A percentile compares a stretch with the other conserved stretches of the same genome.
phyloP scores from a whole-genome alignment of 2,329 filamentous ascomycete species.

The Calonectria naviculata region DNA sequence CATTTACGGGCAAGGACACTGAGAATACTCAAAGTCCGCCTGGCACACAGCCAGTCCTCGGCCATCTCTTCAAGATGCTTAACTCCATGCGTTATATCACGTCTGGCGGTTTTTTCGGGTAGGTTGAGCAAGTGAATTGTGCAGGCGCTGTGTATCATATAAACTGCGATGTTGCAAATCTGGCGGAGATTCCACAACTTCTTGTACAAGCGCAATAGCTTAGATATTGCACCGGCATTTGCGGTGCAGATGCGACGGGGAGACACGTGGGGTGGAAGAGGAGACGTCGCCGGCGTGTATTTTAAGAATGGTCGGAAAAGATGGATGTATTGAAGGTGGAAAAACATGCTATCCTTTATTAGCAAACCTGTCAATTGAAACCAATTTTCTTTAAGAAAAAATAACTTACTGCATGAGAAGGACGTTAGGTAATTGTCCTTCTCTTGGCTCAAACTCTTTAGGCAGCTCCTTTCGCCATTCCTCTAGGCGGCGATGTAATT shows the following conservation, averaged over 20 bases:
- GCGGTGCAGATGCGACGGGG: slow-evolving; percentile 92
- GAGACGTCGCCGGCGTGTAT: slow-evolving; percentile 84
- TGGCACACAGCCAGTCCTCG: slow-evolving; percentile 91
- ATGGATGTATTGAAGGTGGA: slow-evolving; percentile 94
- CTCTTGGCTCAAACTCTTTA: slow-evolving; percentile 87
- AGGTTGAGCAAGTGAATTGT: slow-evolving; percentile 95
- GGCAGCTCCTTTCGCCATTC: slow-evolving; percentile 89
- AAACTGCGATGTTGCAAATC: slow-evolving; percentile 96
- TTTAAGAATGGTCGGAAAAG: slow-evolving; percentile 96
- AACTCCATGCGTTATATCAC: slow-evolving; percentile 91
- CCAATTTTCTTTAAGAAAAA: no score
- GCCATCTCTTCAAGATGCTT: slow-evolving; percentile 96
- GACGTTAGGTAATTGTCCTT: slow-evolving; percentile 89
- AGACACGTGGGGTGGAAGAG: slow-evolving; percentile 87
- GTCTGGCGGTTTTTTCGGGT: slow-evolving; percentile 88
- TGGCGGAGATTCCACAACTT: slow-evolving; percentile 90
- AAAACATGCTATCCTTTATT: slow-evolving; percentile 82
- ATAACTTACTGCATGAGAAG: slow-evolving; percentile 84
- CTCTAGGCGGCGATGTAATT: slow-evolving; percentile 89
- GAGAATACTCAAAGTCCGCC: slow-evolving; percentile 86
- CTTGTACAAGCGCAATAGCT: slow-evolving; percentile 94
- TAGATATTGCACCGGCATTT: slow-evolving; percentile 89
- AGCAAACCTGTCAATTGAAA: neutral
- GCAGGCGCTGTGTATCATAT: slow-evolving; percentile 93
- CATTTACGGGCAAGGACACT: slow-evolving; percentile 89